phyloP scores from a whole-genome alignment of 2,329 filamentous ascomycete species.

The Claviceps purpurea region DNA sequence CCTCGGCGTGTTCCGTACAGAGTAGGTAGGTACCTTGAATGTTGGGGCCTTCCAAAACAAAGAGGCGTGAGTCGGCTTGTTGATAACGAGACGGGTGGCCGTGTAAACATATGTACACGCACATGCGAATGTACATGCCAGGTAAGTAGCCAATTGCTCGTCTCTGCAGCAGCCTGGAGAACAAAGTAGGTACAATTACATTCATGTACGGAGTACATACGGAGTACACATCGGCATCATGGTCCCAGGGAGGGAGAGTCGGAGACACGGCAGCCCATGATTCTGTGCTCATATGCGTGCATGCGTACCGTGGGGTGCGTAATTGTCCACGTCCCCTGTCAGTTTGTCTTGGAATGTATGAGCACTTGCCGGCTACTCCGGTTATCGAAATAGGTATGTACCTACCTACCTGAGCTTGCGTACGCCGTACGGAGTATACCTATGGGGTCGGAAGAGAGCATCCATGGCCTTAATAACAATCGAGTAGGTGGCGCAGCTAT shows the following conservation, averaged over 20 bases:
- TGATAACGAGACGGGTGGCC: conserved; percentile 1
- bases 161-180: background rate
- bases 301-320: background rate
- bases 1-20: too few species aligned
- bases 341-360: background rate
- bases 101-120: background rate
- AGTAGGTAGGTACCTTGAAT: background rate
- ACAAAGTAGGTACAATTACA: background rate
- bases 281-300: background rate
- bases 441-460: background rate
- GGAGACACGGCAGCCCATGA: background rate
- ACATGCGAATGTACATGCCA: background rate
- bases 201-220: background rate
- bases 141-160: background rate
- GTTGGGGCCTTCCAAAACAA: conserved; percentile 2
- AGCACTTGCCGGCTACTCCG: background rate
- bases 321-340: background rate
- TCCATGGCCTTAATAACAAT: background rate
- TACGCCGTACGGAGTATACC: background rate
- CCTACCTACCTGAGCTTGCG: background rate
- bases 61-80: background rate
- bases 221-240: background rate
- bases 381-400: background rate
- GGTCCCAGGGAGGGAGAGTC: too few species aligned
- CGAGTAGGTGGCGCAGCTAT: background rate